Base-by-base conservation (phyloP, 352 stramenopile species). In the Phytopythium chamaehyphon region DNA sequence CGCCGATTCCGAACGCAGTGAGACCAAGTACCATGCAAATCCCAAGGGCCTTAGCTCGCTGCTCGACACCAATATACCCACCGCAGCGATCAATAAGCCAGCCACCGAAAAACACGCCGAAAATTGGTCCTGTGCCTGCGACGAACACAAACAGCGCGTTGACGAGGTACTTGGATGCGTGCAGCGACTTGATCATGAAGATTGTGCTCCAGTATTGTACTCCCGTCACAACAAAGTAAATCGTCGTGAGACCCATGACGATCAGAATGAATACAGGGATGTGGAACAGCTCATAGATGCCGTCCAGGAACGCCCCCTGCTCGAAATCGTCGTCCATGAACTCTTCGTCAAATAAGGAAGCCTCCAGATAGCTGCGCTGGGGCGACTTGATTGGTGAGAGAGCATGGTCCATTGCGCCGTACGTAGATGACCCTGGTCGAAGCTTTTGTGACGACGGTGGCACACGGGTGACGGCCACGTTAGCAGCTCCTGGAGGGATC, bases 191-290 rank as follows among this genome's bases (percentile, higher is more conserved):
- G 66, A 88, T 86, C 74, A 91, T 90, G 57, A 89, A 93, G 60
- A 91, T 90, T 3, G 83, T 93, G 57, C 74, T 89, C 83, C 83
- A 93, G 65, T 90, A 93, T 59, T 93, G 83, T 47, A 93, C 81
- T 37, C 80, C 80, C 35, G 83, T 91, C 51, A 93, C 83, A 37
- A 93, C 83, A 49, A 93, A 93, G 70, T 91, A 93, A 18, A 93
- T 78, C 14, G 80, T 83, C 40, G 78, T 88, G 43, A 93, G 66
- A 0, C 80, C 83, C 16, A 79, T 74, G 6, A 93, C 75, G 55
- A 91, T 89, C 38, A 91, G 56, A 21, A 75, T 80, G 55, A 90
- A 93, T 37, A 89, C 77, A 4, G 82, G 82, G 19, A 89, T 83
- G 39, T 79, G 69, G 23, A 84, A 53, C 21, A 93, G 63, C 45